Evolutionary conservation across 345 rosid species (phyloP).

Genomic region (Litchi chinensis): DNA sequence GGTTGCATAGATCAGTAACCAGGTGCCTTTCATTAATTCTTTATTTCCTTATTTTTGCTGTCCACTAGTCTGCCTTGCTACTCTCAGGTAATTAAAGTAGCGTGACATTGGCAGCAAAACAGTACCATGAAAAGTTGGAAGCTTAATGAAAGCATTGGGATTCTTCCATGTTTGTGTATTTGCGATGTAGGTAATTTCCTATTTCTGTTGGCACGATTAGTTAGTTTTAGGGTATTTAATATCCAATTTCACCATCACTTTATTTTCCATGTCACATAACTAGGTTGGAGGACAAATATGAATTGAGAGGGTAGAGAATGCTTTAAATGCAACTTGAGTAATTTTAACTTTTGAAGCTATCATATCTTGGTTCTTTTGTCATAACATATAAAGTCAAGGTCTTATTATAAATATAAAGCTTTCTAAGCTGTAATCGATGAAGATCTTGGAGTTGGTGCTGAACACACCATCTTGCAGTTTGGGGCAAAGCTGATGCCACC

Average conservation of each 20-base stretch:
- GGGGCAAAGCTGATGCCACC: conserved; percentile 2
- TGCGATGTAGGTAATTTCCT: neutral
- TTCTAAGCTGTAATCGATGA: conserved; percentile 24
- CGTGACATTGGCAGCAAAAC: too few relatives aligned
- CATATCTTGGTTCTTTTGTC: neutral
- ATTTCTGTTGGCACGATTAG: neutral
- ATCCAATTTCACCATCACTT: too few relatives aligned
- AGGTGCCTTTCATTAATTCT: too few relatives aligned
- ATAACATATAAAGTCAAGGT: neutral
- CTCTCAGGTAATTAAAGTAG: too few relatives aligned
- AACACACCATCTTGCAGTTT: conserved; percentile 16
- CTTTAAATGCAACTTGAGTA: conserved; percentile 35
- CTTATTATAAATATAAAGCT: neutral
- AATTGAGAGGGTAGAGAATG: conserved; percentile 33
- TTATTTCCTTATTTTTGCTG: too few relatives aligned
- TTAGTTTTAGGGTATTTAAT: too few relatives aligned
- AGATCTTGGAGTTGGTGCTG: conserved; percentile 8
- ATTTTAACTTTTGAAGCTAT: neutral
- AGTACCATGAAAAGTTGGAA: too few relatives aligned
- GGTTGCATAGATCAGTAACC: too few relatives aligned
- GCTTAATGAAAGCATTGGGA: too few relatives aligned
- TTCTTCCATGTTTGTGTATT: too few relatives aligned
- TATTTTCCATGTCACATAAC: neutral
- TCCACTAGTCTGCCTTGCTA: too few relatives aligned
- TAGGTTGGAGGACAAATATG: neutral